Evolutionary conservation across 108 stramenopile genomes (phyloP), one percentile per base, ranked within the genome.

Genomic region (Conticribra guillardii): DNA sequence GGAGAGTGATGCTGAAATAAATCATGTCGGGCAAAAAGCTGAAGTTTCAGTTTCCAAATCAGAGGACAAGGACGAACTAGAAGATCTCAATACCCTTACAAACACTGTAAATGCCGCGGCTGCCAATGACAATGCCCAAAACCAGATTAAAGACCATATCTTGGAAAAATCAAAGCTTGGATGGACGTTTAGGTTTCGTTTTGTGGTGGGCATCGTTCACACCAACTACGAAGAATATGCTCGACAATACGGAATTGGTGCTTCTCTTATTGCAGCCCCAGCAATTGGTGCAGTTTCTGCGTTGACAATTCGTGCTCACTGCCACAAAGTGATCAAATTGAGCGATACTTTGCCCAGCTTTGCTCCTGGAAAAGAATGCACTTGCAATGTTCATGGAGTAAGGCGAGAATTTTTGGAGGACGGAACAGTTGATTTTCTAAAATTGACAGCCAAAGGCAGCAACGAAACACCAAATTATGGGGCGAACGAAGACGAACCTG

Each of bases 331-430:
- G 28, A 91, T 97, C 58, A 90, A 86, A 69, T 64, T 97, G 15
- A 87, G 83, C 48, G 87, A 66, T 46, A 84, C 92, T 2, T 61
- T 97, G 46, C 89, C 78, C 18, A 64, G 55, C 2, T 85, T 89
- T 55, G 90, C 84, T 18, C 79, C 83, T 2, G 84, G 83, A 31
- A 95, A 93, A 73, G 97, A 98, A 69, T 74, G 88, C 45, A 90
- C 92, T 19, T 85, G 77, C 69, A 98, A 98, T 74, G 97, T 98
- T 31, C 97, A 98, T 76, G 97, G 97, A 19, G 96, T 97, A 0
- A 79, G 97, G 7, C 52, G 67, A 32, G 84, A 88, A 46, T 98
- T 97, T 67, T 82, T 98, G 65, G 84, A 87, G 34, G 60, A 69
- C 19, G 73, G 81, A 22, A 21, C 56, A n/a, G 67, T 68, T 15